Evolutionary conservation across 2,329 filamentous ascomycete species (phyloP), one percentile per base, ranked within the genome.

Genomic region (Colletotrichum sp.): DNA sequence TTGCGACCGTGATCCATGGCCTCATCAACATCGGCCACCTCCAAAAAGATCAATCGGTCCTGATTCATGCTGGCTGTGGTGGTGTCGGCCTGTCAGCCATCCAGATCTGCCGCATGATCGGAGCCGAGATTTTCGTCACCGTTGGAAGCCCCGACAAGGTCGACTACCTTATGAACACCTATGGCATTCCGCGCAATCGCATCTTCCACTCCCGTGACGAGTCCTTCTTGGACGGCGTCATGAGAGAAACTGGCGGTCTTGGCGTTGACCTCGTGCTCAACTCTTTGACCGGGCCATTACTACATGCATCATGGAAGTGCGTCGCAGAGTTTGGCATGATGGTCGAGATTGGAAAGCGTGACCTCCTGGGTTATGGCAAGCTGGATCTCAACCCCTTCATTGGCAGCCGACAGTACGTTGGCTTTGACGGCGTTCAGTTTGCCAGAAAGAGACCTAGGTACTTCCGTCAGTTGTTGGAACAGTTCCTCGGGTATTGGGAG

Each of bases 351-450:
- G 83, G 83, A 3, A 83, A 83, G 60, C 79, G 80, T 16, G 84
- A 86, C 63, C 75, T 85, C 10, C 18, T 79, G 5, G 80, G 83
- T 0, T 83, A 85, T n/a, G 85, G 83, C 4, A 79, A 82, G 7
- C 82, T 91, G 4, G 84, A 85, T 2, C 88, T 90, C 87, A 76
- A 83, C 1, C 81, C 83, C 0, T 90, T 91, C 59, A 80, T 84
- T 2, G 77, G 77, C 1, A 85, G 84, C 6, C 80, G 83, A 12
- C 81, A 81, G 24, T 82, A 84, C 14, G 79, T 24, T 16, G 39
- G 69, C 30, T 16, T 71, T 21, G 36, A 71, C 16, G 43, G 57
- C n/a, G 59, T 24, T 4, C 57, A 52, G 36, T 48, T 65, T 55
- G 59, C 24, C 4, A 21, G 26, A 3, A 21, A 55, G 12, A 43